Conservation (phyloP, 805 yeast genomes). For the Schwanniomyces occidentalis region DNA sequence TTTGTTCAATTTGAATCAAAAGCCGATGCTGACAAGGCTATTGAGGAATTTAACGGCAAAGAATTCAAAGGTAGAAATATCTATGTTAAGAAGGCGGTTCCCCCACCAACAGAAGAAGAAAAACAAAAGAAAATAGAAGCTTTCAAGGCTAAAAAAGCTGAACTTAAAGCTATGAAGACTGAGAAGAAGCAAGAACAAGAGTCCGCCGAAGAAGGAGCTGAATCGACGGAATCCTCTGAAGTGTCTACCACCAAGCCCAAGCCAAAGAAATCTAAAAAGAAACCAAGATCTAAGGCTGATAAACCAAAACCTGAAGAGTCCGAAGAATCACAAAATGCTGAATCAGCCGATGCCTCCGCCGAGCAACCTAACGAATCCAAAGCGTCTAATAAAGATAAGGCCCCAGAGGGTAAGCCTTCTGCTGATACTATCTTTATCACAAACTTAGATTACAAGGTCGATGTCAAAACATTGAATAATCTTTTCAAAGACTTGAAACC, state of each 20-base stretch:
- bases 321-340: background rate
- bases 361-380: constrained; percentile 3
- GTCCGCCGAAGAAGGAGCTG: constrained; percentile 10
- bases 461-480: constrained; percentile 45
- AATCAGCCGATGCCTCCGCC: background rate
- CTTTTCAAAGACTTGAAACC: constrained; percentile 52
- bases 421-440: constrained; percentile 61
- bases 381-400: constrained; percentile 8
- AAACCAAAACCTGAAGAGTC: background rate
- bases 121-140: constrained; percentile 37
- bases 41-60: constrained; percentile 41
- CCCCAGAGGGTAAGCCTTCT: constrained; percentile 55
- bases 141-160: constrained; percentile 26
- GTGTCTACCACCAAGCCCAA: background rate
- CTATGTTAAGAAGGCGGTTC: constrained; percentile 54
- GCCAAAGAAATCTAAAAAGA: constrained; percentile 4
- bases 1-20: constrained; percentile 53
- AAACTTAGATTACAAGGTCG: constrained; percentile 54
- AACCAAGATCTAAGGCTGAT: background rate
- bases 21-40: constrained; percentile 46
- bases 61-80: constrained; percentile 49
- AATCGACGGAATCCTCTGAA: constrained; percentile 2
- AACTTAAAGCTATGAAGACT: constrained; percentile 18
- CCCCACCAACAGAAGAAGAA: constrained; percentile 49
- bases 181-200: constrained; percentile 15